These are phyloP conservation scores for Fusarium tupiense DNA, from an alignment of 2,329 filamentous ascomycete genomes.

Conservation along the genomic window DNA sequence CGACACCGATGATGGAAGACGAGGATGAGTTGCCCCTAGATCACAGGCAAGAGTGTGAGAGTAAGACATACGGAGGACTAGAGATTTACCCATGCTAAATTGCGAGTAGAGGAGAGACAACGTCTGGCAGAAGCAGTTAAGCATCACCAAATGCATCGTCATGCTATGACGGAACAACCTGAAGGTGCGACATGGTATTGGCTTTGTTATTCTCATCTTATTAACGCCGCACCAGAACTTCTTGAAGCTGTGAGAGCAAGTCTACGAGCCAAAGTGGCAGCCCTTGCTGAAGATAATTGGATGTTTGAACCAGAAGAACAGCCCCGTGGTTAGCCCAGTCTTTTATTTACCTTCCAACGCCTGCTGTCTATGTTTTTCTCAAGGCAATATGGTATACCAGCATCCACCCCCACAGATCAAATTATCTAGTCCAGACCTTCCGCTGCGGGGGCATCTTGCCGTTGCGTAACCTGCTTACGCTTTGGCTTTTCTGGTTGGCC, in stretches of 20 bases:
- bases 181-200: slow-evolving; percentile 62
- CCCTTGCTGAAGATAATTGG: slow-evolving; percentile 86
- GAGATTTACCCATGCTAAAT: background rate
- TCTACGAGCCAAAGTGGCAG: slow-evolving; percentile 75
- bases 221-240: slow-evolving; percentile 62
- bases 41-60: slow-evolving; percentile 66
- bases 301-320: slow-evolving; percentile 82
- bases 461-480: slow-evolving; percentile 56
- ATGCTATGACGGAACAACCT: slow-evolving; percentile 67
- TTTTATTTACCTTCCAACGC: slow-evolving; percentile 42
- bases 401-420: slow-evolving; percentile 3
- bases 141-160: slow-evolving; percentile 66
- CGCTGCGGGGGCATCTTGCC: slow-evolving; percentile 61
- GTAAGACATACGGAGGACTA: slow-evolving; percentile 46
- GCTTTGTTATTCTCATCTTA: background rate
- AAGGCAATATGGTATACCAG: slow-evolving; percentile 40
- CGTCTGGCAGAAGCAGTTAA: slow-evolving; percentile 69
- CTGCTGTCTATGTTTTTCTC: slow-evolving; percentile 40
- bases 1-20: slow-evolving; percentile 62
- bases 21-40: slow-evolving; percentile 66
- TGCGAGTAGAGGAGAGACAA: slow-evolving; percentile 64
- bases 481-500: slow-evolving; percentile 46
- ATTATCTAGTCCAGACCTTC: slow-evolving; percentile 66
- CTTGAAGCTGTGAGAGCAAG: slow-evolving; percentile 75
- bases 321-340: slow-evolving; percentile 47